phyloP scores from a whole-genome alignment of 176 grass and related monocot genomes.

The Carex parvula region DNA sequence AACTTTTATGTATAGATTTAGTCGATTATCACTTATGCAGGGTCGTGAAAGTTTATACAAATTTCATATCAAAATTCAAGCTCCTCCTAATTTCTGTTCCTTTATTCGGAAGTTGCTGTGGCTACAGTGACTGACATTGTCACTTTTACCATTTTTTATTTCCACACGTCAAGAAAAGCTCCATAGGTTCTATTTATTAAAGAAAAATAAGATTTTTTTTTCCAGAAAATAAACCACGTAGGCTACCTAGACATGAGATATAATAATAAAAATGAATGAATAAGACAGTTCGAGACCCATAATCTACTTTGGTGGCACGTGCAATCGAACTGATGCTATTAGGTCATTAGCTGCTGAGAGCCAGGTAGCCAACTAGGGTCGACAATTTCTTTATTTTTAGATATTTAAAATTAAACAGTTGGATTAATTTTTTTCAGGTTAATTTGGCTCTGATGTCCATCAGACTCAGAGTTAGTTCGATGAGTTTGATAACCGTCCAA shows the following conservation, averaged over 20 bases:
- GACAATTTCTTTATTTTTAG: too few species aligned
- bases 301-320: constrained; percentile 15
- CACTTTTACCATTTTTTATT: constrained; percentile 15
- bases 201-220: background rate
- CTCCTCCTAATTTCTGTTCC: background rate
- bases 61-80: background rate
- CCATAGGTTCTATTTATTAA: background rate
- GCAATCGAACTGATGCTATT: constrained; percentile 14
- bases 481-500: too few species aligned
- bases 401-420: too few species aligned
- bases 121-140: background rate
- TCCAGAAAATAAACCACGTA: constrained; percentile 13
- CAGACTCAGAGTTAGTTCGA: too few species aligned
- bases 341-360: too few species aligned
- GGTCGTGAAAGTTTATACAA: background rate
- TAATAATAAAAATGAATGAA: background rate
- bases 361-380: background rate
- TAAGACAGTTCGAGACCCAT: constrained; percentile 25
- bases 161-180: constrained; percentile 22
- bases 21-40: background rate
- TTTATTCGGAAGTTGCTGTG: background rate
- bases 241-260: background rate
- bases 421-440: too few species aligned
- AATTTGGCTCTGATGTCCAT: too few species aligned
- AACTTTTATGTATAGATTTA: too few species aligned